Percentiles rank a stretch among this genome's conserved stretches.
phyloP scores from a whole-genome alignment of 352 stramenopile genomes.

The Phytopythium montanum region DNA sequence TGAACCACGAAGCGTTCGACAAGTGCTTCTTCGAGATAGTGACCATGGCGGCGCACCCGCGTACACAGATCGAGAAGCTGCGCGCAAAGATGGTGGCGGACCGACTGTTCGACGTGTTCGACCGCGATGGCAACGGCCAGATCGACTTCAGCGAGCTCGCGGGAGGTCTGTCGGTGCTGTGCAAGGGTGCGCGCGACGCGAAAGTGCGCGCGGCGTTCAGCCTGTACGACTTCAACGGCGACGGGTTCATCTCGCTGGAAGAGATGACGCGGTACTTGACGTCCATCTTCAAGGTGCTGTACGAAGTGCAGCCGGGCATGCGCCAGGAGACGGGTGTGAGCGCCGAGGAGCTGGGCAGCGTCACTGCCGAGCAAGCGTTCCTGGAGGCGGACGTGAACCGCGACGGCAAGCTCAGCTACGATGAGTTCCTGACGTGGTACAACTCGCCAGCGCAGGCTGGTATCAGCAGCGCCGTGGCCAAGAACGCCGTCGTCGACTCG shows the following conservation, averaged over 20 bases:
- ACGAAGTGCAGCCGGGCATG: slow-evolving; percentile 79
- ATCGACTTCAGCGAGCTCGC: slow-evolving; percentile 88
- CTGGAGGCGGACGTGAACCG: slow-evolving; percentile 75
- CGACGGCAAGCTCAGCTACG: slow-evolving; percentile 82
- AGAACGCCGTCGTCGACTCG: slow-evolving; percentile 71
- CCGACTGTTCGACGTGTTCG: slow-evolving; percentile 80
- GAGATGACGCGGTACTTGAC: slow-evolving; percentile 88
- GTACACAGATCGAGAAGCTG: slow-evolving; percentile 59
- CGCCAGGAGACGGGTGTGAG: slow-evolving; percentile 57
- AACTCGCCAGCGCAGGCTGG: slow-evolving; percentile 61
- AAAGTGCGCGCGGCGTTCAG: slow-evolving; percentile 83
- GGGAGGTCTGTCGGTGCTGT: slow-evolving; percentile 80
- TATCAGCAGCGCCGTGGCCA: slow-evolving; percentile 65
- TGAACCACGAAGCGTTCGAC: slow-evolving; percentile 68
- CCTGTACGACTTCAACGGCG: slow-evolving; percentile 84
- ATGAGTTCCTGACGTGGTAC: slow-evolving; percentile 88
- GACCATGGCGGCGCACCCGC: slow-evolving; percentile 54
- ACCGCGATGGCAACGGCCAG: slow-evolving; percentile 66
- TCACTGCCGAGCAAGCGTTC: slow-evolving; percentile 85
- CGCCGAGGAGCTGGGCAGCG: slow-evolving; percentile 66
- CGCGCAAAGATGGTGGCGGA: slow-evolving; percentile 67
- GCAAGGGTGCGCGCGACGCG: slow-evolving; percentile 72
- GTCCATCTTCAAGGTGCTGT: slow-evolving; percentile 86
- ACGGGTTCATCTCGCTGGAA: slow-evolving; percentile 81
- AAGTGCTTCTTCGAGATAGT: slow-evolving; percentile 72